Evolutionary conservation across 2,329 filamentous ascomycete species (phyloP).

Genomic region (Metarhizium rileyi): DNA sequence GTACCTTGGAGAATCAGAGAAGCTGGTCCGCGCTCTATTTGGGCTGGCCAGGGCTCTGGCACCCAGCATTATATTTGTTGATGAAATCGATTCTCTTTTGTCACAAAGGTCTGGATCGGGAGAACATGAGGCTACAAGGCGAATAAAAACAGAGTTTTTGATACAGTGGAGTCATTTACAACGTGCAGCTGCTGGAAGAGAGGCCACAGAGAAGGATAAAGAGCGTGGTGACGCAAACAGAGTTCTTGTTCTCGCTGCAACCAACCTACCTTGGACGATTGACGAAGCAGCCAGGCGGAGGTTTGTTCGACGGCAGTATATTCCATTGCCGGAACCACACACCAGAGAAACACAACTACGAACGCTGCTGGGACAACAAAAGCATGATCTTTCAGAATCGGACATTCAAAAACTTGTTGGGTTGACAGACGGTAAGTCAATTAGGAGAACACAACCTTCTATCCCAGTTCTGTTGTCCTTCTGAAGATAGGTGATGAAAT

Average conservation of each 20-base stretch:
- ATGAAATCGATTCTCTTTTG: conserved; percentile 92
- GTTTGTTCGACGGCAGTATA: conserved; percentile 92
- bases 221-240: conserved; percentile 72
- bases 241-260: conserved; percentile 88
- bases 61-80: conserved; percentile 95
- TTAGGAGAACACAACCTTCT: background rate
- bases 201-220: conserved; percentile 55
- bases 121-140: conserved; percentile 84
- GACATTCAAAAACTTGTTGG: conserved; percentile 68
- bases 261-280: conserved; percentile 95
- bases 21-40: conserved; percentile 88
- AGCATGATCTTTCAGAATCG: conserved; percentile 61
- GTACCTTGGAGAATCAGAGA: conserved; percentile 92
- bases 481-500: background rate
- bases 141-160: conserved; percentile 95
- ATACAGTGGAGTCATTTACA: conserved; percentile 97
- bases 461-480: background rate
- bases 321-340: conserved; percentile 77
- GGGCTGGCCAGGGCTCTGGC: conserved; percentile 79
- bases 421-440: conserved; percentile 66
- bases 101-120: conserved; percentile 73
- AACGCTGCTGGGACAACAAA: conserved; percentile 76
- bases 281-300: conserved; percentile 86
- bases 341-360: conserved; percentile 72
- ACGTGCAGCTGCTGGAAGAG: conserved; percentile 78